Conservation (phyloP, 2,329 filamentous ascomycete species). For the Beauveria rudraprayagi region DNA sequence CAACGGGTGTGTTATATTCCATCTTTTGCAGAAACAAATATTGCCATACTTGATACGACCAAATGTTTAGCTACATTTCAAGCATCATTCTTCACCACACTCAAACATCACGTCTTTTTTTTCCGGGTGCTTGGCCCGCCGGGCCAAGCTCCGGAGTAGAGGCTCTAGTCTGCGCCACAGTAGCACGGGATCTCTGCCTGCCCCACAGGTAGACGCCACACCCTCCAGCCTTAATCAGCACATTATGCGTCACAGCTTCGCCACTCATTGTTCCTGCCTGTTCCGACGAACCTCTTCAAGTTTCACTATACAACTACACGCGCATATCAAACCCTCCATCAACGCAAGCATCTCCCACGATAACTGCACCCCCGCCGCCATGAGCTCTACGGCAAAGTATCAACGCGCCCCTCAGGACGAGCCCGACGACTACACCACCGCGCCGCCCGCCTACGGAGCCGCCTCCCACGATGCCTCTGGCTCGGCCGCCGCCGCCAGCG, state of each 20-base stretch:
- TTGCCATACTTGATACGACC: no score
- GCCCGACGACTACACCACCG: constrained; percentile 71
- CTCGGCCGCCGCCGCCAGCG: constrained; percentile 37
- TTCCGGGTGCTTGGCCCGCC: no score
- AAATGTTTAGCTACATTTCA: no score
- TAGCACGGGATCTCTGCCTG: constrained; percentile 9
- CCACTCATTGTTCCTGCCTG: neutral
- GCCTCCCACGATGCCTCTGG: constrained; percentile 31
- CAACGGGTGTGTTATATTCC: no score
- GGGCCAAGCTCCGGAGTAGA: neutral
- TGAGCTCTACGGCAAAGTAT: constrained; percentile 77
- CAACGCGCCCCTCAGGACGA: constrained; percentile 76
- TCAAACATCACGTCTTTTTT: no score
- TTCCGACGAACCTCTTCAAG: no score
- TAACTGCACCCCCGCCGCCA: constrained; percentile 24
- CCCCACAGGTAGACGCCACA: neutral
- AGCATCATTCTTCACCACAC: no score
- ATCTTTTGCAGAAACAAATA: no score
- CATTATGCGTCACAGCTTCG: constrained; percentile 1
- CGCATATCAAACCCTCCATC: no score
- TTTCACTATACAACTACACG: no score
- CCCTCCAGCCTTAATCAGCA: constrained; percentile 2
- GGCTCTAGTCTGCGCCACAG: constrained; percentile 10
- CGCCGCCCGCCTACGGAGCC: constrained; percentile 73
- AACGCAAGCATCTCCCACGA: neutral